Base-by-base conservation (phyloP, 768 basidiomycete species). In the Russula griseocarnosa region DNA sequence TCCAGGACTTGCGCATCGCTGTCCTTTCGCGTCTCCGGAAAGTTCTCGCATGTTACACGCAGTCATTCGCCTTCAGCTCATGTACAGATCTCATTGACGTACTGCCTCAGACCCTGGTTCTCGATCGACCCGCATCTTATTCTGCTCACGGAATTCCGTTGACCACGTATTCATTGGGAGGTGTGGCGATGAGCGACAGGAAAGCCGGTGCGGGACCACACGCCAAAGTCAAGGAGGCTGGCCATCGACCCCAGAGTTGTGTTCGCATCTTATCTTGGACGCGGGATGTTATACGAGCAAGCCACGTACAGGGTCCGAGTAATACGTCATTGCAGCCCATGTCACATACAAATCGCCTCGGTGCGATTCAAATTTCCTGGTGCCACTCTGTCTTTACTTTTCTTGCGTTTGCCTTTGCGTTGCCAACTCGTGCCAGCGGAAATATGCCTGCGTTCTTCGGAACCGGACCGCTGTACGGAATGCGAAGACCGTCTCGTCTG, bases 71-170 rank as follows among this genome's bases (percentile, higher is more conserved):
- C 38, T 52, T 28, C 24, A 38, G 28, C 42, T 34, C 58, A 54
- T 53, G 24, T 14, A 65, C 63, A 60, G 63, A 56, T 60, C 47
- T 24, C 62, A 50, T 32, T 60, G 22, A 65, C 9, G 66, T 47
- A 22, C 62, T 40, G 58, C 66, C 66, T 67, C 52, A 58, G 66
- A 67, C 52, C 66, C 58, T 65, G 47, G 55, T 49, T 7, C 63
- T 51, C 24, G 34, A 36, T 55, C 38, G 49, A 34, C 38, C 49
- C 58, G 26, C 26, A 50, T 34, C 63, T 46, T 24, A 42, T 34
- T 8, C n/a, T 47, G 56, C 55, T 32, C 42, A 44, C 60, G 42
- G 55, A n/a, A 56, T 44, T n/a, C 49, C 57, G 38, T 62, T 38
- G 2, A 42, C 14, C 20, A 16, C 46, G 38, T 51, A 64, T 64